Percentiles rank a stretch among this genome's conserved stretches.
These are phyloP conservation scores for Penicillium hordei DNA, from an alignment of 2,329 filamentous ascomycete genomes.

Conservation along the genomic window DNA sequence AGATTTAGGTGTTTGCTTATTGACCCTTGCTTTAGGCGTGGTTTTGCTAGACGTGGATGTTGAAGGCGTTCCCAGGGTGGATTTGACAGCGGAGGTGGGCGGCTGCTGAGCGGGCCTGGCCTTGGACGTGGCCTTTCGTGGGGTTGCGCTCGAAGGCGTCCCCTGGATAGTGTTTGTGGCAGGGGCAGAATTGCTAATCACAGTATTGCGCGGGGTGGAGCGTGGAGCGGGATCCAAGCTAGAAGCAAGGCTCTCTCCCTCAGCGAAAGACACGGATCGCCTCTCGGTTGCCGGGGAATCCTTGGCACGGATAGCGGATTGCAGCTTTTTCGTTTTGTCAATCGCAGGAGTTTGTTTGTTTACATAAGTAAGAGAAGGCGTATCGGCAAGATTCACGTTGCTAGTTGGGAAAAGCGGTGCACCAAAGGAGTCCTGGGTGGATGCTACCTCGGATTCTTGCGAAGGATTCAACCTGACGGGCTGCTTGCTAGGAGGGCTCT, in stretches of 20 bases:
- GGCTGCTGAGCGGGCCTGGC: neutral
- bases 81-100: neutral
- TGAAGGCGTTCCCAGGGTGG: neutral
- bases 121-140: neutral
- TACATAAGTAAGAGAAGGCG: neutral
- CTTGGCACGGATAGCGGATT: conserved; percentile 28
- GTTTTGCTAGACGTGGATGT: neutral
- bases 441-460: neutral
- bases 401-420: neutral
- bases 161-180: neutral
- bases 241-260: conserved; percentile 17
- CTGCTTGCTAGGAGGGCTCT: conserved; percentile 26
- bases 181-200: neutral
- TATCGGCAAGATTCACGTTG: neutral
- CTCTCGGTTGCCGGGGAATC: conserved; percentile 20
- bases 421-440: neutral
- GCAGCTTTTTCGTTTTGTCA: conserved; percentile 18
- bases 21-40: neutral
- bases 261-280: conserved; percentile 32
- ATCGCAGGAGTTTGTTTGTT: conserved; percentile 12
- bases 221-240: neutral
- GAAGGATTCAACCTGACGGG: neutral
- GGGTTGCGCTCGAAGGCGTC: neutral
- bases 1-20: neutral
- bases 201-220: neutral